phyloP scores from a whole-genome alignment of 2,329 filamentous ascomycete species.

The Coniosporium tulheliwenetii region DNA sequence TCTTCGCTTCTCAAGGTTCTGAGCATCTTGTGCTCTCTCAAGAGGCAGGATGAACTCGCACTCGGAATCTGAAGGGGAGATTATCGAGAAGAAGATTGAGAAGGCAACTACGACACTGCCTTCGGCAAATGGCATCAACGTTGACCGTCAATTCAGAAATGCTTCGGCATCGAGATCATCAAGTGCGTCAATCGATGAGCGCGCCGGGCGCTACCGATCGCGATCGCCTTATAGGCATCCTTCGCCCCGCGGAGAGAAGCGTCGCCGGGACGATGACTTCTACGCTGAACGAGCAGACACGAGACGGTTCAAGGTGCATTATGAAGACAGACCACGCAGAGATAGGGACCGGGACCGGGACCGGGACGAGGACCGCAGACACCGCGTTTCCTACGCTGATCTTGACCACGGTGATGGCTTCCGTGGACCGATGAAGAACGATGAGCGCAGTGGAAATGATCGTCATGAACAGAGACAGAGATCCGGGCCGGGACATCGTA shows the following conservation, averaged over 20 bases:
- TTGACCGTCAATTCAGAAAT: conserved; percentile 85
- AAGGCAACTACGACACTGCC: conserved; percentile 80
- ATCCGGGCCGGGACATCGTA: not conserved
- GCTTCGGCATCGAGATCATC: conserved; percentile 18
- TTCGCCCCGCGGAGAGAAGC: conserved; percentile 50
- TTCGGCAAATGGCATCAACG: conserved; percentile 60
- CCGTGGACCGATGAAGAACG: too few species aligned
- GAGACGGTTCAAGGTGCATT: conserved; percentile 44
- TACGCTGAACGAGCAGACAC: conserved; percentile 35
- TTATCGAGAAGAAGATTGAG: conserved; percentile 57
- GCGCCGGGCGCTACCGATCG: too few species aligned
- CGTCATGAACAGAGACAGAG: too few species aligned
- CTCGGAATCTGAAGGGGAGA: conserved; percentile 72
- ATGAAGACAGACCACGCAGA: conserved; percentile 32
- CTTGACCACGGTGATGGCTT: conserved; percentile 14
- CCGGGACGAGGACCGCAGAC: conserved; percentile 7
- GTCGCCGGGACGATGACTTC: conserved; percentile 47
- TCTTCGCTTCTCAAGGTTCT: not conserved
- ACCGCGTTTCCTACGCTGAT: conserved; percentile 40
- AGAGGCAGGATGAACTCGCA: conserved; percentile 26
- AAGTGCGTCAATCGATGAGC: too few species aligned
- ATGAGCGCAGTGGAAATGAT: too few species aligned
- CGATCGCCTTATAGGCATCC: conserved; percentile 1
- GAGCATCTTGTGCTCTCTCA: too few species aligned
- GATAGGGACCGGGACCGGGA: too few species aligned